phyloP scores from a whole-genome alignment of 2,329 filamentous ascomycete species.

The Hymenoscyphus linearis region DNA sequence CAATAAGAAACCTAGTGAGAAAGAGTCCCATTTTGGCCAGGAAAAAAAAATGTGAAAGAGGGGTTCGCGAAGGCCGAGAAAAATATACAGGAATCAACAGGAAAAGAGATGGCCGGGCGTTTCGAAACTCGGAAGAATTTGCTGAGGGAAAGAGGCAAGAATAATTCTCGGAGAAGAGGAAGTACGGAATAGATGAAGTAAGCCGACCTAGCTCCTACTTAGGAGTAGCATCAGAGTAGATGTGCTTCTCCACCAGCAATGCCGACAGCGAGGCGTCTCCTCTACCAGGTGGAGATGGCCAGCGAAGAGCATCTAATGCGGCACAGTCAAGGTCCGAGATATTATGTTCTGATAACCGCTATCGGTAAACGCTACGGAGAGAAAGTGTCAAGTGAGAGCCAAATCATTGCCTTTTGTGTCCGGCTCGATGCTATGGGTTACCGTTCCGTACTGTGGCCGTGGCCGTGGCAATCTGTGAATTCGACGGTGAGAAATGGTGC shows the following conservation, averaged over 20 bases:
- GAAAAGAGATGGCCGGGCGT: background rate
- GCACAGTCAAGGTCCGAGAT: background rate
- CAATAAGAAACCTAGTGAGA: background rate
- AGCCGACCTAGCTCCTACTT: background rate
- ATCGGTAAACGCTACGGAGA: background rate
- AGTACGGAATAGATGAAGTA: background rate
- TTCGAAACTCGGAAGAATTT: slow-evolving; percentile 3
- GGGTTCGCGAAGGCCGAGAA: background rate
- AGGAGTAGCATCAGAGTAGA: background rate
- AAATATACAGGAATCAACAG: background rate
- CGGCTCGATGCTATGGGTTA: background rate
- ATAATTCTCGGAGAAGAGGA: background rate
- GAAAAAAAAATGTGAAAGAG: background rate
- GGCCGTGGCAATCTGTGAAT: background rate
- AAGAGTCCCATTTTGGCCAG: background rate
- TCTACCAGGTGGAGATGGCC: background rate
- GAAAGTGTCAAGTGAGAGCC: background rate
- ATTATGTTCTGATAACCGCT: background rate
- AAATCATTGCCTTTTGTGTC: background rate
- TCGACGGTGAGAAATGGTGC: background rate
- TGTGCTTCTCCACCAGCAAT: background rate
- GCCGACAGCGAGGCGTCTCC: background rate
- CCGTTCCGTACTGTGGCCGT: too few relatives aligned
- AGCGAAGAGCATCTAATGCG: background rate
- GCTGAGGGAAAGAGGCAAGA: background rate